Evolutionary conservation across 352 stramenopile species (phyloP), one percentile per base, ranked within the genome.

Genomic region (Saprolegnia parasitica): DNA sequence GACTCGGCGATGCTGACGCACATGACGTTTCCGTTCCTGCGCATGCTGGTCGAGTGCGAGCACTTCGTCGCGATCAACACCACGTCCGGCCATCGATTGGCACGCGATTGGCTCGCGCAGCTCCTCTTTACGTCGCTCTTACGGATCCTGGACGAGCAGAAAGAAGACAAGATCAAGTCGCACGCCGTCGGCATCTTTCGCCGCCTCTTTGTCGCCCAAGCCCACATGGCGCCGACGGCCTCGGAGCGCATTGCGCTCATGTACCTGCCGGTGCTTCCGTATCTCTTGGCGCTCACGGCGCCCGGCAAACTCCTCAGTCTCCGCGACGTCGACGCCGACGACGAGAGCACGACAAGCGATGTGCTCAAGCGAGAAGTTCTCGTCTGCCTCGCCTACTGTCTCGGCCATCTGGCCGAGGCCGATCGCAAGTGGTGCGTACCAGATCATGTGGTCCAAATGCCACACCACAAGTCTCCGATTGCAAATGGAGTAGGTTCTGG

Each of bases 31-130:
- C 81, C 83, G 15, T 93, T 90, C 46, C 63, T 90, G 21, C 74
- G 78, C 21, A 77, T 79, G 29, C 68, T 93, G 35, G 78, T 87
- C 35, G 84, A 90, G 45, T 89, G 89, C 40, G 83, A 91, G 72
- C 78, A 82, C 24, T 93, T 93, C 26, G 76, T 81, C 0, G 75
- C 77, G 9, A 72, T 93, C 20, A 90, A 90, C 57, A 78, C 76
- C 13, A 77, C 81, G 23, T 37, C 0, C 32, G 16, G 8, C 42
- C 10, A 67, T 46, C 8, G 5, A 5, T 35, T 23, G 2, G 24
- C 32, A 54, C 50, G 45, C n/a, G 72, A 73, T 2, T 93, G 85
- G 85, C 76, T 93, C 0, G 83, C 80, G 2, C 73, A 80, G 26
- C 63, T 79, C 2, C 71, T 93, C 5, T 82, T 87, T 24, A 75